Evolutionary conservation across 495 filamentous ascomycete species (phyloP).

Genomic region (Aspergillus indologenus): DNA sequence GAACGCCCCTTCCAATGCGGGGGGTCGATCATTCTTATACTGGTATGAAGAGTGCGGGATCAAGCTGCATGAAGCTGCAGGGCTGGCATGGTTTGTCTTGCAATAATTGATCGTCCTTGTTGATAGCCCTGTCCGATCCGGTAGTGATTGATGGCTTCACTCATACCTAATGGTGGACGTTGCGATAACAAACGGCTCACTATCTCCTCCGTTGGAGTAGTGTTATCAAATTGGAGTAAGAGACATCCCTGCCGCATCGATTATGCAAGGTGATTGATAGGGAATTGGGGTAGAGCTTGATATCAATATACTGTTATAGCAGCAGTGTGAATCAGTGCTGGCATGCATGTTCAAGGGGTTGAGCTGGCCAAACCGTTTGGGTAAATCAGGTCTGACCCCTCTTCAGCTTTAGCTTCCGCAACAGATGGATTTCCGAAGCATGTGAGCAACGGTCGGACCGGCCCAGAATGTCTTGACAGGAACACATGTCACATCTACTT

Average conservation of each 20-base stretch:
- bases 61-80: neutral
- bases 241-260: neutral
- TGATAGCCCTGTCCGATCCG: neutral
- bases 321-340: no score
- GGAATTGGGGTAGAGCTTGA: slow-evolving; percentile 3
- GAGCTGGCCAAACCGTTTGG: no score
- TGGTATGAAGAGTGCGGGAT: neutral
- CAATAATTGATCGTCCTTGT: neutral
- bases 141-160: neutral
- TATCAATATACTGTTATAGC: neutral
- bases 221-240: neutral
- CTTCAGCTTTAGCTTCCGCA: no score
- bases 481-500: neutral
- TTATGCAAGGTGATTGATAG: neutral
- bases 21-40: neutral
- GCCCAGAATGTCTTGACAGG: neutral
- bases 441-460: neutral
- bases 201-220: neutral
- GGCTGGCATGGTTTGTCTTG: neutral
- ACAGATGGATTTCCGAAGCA: neutral
- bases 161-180: neutral
- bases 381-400: no score
- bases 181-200: neutral
- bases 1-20: neutral
- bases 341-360: neutral